These are phyloP conservation scores for Flaveria robusta DNA, from an alignment of 129 eudicot genomes.

Conservation along the genomic window DNA sequence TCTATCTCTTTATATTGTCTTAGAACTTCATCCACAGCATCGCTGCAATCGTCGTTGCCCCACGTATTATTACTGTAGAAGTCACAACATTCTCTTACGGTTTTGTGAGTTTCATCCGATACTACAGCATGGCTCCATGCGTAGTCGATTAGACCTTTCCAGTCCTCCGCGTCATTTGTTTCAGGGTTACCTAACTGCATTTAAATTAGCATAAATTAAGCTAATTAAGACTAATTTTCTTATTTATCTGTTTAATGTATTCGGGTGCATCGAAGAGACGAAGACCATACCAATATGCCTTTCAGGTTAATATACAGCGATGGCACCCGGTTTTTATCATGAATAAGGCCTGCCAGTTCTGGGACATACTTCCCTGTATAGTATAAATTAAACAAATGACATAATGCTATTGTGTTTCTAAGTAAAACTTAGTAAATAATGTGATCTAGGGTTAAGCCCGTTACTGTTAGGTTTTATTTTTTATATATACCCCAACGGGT, in stretches of 20 bases:
- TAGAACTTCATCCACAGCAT: conserved; percentile 58
- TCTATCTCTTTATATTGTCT: conserved; percentile 71
- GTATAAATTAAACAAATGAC: not conserved
- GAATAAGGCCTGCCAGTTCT: conserved; percentile 71
- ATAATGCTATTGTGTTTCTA: not conserved
- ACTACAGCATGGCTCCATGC: conserved; percentile 99
- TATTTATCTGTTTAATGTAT: too few species aligned
- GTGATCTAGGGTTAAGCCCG: too few species aligned
- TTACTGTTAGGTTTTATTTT: too few species aligned
- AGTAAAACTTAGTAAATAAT: too few species aligned
- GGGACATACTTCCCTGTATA: conserved; percentile 68
- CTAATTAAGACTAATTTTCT: not conserved
- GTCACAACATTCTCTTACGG: conserved; percentile 56
- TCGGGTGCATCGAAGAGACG: not conserved
- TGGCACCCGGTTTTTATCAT: conserved; percentile 59
- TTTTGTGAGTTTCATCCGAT: conserved; percentile 83
- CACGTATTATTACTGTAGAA: conserved; percentile 58
- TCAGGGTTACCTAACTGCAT: conserved; percentile 89
- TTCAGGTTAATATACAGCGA: conserved; percentile 54
- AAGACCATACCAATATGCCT: conserved; percentile 70
- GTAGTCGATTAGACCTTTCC: conserved; percentile 81
- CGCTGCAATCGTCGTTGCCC: conserved; percentile 53
- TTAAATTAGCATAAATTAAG: not conserved
- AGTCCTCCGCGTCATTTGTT: conserved; percentile 81
- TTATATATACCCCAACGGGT: too few species aligned